Base-by-base conservation (phyloP, 1,284 basidiomycete genomes). In the Chiua sp. region DNA sequence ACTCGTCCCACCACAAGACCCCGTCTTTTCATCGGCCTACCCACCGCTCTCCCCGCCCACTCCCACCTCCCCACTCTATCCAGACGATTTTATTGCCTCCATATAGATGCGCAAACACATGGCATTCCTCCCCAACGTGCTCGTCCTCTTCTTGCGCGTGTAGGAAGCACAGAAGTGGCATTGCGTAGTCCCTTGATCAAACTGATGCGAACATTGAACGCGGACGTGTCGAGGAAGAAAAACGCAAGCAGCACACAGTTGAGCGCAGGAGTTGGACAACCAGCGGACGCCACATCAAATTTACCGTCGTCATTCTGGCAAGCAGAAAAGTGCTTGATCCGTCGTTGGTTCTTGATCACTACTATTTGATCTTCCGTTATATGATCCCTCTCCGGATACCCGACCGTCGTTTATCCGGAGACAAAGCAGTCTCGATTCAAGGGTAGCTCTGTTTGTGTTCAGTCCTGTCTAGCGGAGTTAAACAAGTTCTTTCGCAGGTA, bases 51-150 rank as follows among this genome's bases (percentile, higher is more conserved):
- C 26, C 26, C 97, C 97, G 3, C 26, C 26, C 26, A 26, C 26
- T 26, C 26, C n/a, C n/a, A n/a, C n/a, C n/a, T n/a, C n/a, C 0
- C 96, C 98, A 0, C 80, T 98, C 18, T 86, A 94, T 73, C 97
- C 97, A 0, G 97, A 99, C 73, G 97, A 97, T 1, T 79, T 99
- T 52, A 94, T 99, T 59, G 94, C 96, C 2, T 97, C 97, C 0
- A 94, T 98, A 68, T 99, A 97, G 97, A 88, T 98, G 20, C 84
- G 96, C 51, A 99, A 98, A 76, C 96, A 98, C 70, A 92, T 93
- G 0, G 88, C 94, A 11, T 86, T 97, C 39, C 79, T 98, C 0
- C 96, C 96, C 0, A 89, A 92, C 20, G 94, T 98, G 0, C 98
- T 98, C 74, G 92, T 98, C 7, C 80, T 96, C 52, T 97, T 98